These are phyloP conservation scores for Fraxinus paxiana DNA, from an alignment of 305 asterid species.

Conservation along the genomic window DNA sequence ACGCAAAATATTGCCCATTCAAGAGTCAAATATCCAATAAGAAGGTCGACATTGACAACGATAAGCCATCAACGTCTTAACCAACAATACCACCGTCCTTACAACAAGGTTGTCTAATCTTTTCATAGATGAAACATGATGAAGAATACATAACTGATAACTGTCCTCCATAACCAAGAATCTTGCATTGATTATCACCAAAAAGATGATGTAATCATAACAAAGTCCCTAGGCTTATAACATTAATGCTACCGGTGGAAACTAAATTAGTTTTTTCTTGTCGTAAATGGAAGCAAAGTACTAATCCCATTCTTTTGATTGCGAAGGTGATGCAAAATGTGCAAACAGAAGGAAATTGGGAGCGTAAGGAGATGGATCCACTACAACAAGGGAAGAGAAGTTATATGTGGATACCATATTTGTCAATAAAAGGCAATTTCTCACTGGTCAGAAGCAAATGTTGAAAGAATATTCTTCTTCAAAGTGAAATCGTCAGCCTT, in stretches of 20 bases:
- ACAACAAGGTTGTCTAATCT: neutral
- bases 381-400: neutral
- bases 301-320: constrained; percentile 6
- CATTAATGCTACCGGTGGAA: constrained; percentile 12
- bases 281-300: constrained; percentile 8
- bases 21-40: neutral
- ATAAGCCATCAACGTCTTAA: neutral
- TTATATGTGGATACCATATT: constrained; percentile 9
- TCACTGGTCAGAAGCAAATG: constrained; percentile 25
- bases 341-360: neutral
- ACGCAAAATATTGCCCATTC: neutral
- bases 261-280: neutral
- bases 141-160: neutral
- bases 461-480: constrained; percentile 40
- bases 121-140: neutral
- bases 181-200: constrained; percentile 13
- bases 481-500: constrained; percentile 40
- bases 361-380: neutral
- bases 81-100: neutral
- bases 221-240: neutral
- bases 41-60: neutral
- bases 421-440: constrained; percentile 2
- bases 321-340: neutral
- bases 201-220: constrained; percentile 2
- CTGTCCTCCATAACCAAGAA: neutral